These are phyloP conservation scores for Tulasnella sp. DNA, from an alignment of 768 basidiomycete species.

Conservation along the genomic window DNA sequence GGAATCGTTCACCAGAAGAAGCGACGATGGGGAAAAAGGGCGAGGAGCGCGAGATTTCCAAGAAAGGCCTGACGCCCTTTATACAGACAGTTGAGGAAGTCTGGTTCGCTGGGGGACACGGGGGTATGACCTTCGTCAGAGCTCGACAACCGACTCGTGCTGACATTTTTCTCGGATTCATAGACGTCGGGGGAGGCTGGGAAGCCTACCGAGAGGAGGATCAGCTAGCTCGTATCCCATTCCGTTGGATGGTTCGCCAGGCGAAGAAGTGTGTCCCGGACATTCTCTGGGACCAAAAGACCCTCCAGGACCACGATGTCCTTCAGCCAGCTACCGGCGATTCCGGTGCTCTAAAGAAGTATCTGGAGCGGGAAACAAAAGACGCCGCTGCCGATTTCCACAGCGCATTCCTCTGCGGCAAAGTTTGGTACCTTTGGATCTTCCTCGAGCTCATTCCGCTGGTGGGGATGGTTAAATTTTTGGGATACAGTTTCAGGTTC, in stretches of 20 bases:
- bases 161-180: neutral
- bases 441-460: neutral
- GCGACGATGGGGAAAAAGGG: too few species aligned
- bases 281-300: neutral
- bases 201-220: neutral
- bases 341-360: neutral
- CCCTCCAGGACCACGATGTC: too few species aligned
- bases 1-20: neutral
- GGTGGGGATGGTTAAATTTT: too few species aligned
- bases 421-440: neutral
- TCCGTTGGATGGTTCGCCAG: neutral
- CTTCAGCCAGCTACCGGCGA: neutral
- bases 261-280: too few species aligned
- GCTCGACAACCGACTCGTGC: neutral
- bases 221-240: conserved; percentile 24
- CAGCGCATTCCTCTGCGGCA: neutral
- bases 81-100: conserved; percentile 21
- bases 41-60: neutral
- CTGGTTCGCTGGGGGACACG: conserved; percentile 27
- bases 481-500: neutral
- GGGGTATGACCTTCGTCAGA: neutral
- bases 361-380: conserved; percentile 11
- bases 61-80: neutral
- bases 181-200: conserved; percentile 29
- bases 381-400: conserved; percentile 14